These are phyloP conservation scores for Sugiyamaella boreocaroliniensis DNA, from an alignment of 805 yeast species.

Conservation along the genomic window DNA sequence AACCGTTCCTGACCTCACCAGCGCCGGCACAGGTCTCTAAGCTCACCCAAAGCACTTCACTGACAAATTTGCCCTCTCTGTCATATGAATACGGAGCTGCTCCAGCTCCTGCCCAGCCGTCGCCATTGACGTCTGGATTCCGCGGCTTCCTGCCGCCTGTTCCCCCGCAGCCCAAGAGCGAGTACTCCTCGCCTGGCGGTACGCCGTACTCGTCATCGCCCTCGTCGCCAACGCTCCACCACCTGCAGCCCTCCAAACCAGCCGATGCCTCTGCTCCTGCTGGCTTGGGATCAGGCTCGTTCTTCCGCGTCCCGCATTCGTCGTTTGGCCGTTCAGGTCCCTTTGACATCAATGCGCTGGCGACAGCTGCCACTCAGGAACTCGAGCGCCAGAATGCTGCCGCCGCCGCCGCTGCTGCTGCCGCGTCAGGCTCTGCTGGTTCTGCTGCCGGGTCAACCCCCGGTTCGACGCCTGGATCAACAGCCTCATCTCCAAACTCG, in stretches of 20 bases:
- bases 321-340: slow-evolving; percentile 16
- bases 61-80: slow-evolving; percentile 14
- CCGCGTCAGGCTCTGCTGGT: slow-evolving; percentile 1
- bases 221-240: slow-evolving; percentile 20
- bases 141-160: slow-evolving; percentile 3
- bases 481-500: slow-evolving; percentile 6
- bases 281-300: slow-evolving; percentile 8
- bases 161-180: slow-evolving; percentile 11
- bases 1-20: slow-evolving; percentile 6
- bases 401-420: slow-evolving; percentile 9
- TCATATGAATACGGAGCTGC: background rate
- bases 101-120: slow-evolving; percentile 3
- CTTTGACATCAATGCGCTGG: slow-evolving; percentile 37
- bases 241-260: slow-evolving; percentile 6
- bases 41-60: slow-evolving; percentile 10
- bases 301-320: slow-evolving; percentile 22
- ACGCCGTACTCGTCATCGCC: slow-evolving; percentile 24
- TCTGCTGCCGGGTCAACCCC: background rate
- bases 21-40: slow-evolving; percentile 7
- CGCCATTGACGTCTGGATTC: slow-evolving; percentile 12
- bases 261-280: background rate
- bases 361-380: slow-evolving; percentile 40
- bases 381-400: slow-evolving; percentile 34
- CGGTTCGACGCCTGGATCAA: slow-evolving; percentile 2
- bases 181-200: slow-evolving; percentile 17